A percentile compares a stretch with the other conserved stretches of the same genome.
Conservation (phyloP, 1,284 basidiomycete species). For the Boletus mariae region DNA sequence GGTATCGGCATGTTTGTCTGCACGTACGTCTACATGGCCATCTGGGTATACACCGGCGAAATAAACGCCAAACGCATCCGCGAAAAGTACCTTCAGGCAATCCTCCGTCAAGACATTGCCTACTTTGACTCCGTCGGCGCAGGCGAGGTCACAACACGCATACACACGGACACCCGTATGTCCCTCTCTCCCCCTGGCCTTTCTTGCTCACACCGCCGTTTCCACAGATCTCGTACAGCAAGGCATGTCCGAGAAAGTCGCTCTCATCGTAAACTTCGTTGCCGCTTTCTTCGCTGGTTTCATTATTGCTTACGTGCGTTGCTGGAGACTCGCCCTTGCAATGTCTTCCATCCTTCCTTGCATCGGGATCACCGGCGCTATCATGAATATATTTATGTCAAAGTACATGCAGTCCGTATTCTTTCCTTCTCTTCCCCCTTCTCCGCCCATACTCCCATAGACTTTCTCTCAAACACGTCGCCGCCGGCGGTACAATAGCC, state of each 20-base stretch:
- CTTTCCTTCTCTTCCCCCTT: background rate
- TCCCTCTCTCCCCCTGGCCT: conserved; percentile 4
- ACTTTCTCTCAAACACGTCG: conserved; percentile 65
- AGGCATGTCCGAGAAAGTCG: conserved; percentile 87
- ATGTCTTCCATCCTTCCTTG: conserved; percentile 86
- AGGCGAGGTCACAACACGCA: conserved; percentile 93
- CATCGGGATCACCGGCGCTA: conserved; percentile 72
- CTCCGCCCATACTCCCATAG: background rate
- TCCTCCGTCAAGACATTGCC: conserved; percentile 82
- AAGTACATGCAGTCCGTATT: conserved; percentile 64
- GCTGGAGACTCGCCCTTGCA: conserved; percentile 85
- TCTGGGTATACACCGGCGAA: conserved; percentile 92
- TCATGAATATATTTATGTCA: conserved; percentile 80
- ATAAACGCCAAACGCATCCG: conserved; percentile 83
- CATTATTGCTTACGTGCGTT: conserved; percentile 64
- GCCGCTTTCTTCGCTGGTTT: conserved; percentile 80
- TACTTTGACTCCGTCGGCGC: conserved; percentile 94
- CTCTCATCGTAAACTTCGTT: conserved; percentile 59
- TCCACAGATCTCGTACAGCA: conserved; percentile 76
- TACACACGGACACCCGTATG: conserved; percentile 86
- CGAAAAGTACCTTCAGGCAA: conserved; percentile 69
- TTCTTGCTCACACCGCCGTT: background rate
- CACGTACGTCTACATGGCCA: conserved; percentile 78
- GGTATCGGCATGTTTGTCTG: conserved; percentile 66
- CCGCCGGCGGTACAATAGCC: conserved; percentile 81